Evolutionary conservation across 192 early-diverging fungal genomes (phyloP).

Genomic region (Kappamyces sp.): DNA sequence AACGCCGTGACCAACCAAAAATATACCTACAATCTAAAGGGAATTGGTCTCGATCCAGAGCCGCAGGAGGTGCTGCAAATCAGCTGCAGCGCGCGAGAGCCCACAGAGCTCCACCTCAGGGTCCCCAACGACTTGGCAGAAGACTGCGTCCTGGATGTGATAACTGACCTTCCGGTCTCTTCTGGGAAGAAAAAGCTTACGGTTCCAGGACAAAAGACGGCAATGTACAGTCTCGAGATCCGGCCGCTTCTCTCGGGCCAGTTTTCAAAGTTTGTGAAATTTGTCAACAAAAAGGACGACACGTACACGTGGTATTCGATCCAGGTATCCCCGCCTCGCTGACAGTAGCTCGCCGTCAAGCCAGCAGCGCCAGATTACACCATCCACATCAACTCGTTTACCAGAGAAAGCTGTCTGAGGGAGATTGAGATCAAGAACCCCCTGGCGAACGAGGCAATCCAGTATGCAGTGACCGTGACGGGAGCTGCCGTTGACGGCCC

Average conservation of each 20-base stretch:
- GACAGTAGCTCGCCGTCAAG: slow-evolving; percentile 19
- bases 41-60: slow-evolving; percentile 37
- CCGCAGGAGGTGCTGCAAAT: slow-evolving; percentile 41
- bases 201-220: slow-evolving; percentile 24
- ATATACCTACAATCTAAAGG: slow-evolving; percentile 37
- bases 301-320: slow-evolving; percentile 44
- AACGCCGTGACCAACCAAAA: slow-evolving; percentile 46
- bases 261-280: slow-evolving; percentile 28
- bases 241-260: slow-evolving; percentile 22
- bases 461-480: slow-evolving; percentile 21
- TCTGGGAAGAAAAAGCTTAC: slow-evolving; percentile 14
- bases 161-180: slow-evolving; percentile 36
- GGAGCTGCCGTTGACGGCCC: slow-evolving; percentile 33
- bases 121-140: slow-evolving; percentile 34
- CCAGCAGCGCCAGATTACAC: slow-evolving; percentile 31
- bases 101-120: not conserved
- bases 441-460: slow-evolving; percentile 17
- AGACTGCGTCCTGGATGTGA: slow-evolving; percentile 37
- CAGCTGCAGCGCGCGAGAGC: slow-evolving; percentile 27
- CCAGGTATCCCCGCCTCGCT: slow-evolving; percentile 8
- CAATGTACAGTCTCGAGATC: slow-evolving; percentile 23
- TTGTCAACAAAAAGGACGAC: slow-evolving; percentile 37
- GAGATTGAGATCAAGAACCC: slow-evolving; percentile 42
- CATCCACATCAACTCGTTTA: slow-evolving; percentile 23
- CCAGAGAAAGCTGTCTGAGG: slow-evolving; percentile 23